Conservation (phyloP, 2,329 filamentous ascomycete genomes). For the Botrytis elliptica region DNA sequence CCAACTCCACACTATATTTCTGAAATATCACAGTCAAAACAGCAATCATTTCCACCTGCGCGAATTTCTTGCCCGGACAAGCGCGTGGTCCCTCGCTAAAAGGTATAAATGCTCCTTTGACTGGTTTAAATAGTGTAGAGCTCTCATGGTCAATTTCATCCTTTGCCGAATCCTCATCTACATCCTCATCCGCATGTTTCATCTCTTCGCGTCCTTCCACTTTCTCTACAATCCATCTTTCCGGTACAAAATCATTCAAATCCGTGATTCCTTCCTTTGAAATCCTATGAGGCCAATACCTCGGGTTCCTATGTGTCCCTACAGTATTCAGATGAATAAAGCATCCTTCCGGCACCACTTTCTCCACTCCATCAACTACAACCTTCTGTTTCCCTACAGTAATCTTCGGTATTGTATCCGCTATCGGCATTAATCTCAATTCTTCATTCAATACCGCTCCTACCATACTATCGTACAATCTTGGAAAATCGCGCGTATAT, state of each 20-base stretch:
- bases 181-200: not conserved
- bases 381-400: conserved; percentile 13
- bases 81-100: conserved; percentile 43
- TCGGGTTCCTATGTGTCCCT: conserved; percentile 52
- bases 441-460: conserved; percentile 48
- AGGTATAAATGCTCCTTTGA: conserved; percentile 37
- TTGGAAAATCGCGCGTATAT: conserved; percentile 31
- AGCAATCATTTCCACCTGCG: conserved; percentile 40
- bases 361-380: conserved; percentile 33
- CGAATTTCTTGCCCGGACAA: conserved; percentile 41
- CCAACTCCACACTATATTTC: conserved; percentile 35
- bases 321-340: conserved; percentile 48
- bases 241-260: conserved; percentile 50
- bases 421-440: conserved; percentile 53
- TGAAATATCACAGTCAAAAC: conserved; percentile 35
- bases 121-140: conserved; percentile 31
- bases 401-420: conserved; percentile 49
- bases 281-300: conserved; percentile 49
- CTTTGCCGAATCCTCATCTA: not conserved
- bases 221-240: conserved; percentile 50
- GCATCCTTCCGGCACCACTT: conserved; percentile 33
- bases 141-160: conserved; percentile 4
- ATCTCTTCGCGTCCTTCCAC: not conserved
- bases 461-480: conserved; percentile 34
- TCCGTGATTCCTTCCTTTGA: conserved; percentile 53